phyloP scores from a whole-genome alignment of 2,329 filamentous ascomycete species.

The Thermoascus crustaceus region DNA sequence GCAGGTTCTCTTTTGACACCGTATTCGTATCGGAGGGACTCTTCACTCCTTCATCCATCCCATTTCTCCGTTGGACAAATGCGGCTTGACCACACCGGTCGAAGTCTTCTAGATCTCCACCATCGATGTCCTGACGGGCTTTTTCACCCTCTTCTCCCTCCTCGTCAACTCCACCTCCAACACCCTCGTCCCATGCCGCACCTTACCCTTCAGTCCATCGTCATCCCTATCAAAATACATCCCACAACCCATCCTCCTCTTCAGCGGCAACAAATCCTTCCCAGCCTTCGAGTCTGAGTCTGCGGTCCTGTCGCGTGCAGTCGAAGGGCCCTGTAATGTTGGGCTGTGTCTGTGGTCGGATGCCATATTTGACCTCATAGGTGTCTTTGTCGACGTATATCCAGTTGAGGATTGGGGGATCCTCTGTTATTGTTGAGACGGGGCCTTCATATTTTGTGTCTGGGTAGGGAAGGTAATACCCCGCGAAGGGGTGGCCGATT shows the following conservation, averaged over 20 bases:
- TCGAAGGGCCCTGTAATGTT: constrained; percentile 69
- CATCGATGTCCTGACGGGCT: background rate
- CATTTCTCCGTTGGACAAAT: background rate
- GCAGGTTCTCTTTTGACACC: no score
- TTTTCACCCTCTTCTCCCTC: constrained; percentile 39
- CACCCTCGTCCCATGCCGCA: constrained; percentile 41
- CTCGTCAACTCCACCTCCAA: constrained; percentile 49
- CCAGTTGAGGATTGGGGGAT: constrained; percentile 55
- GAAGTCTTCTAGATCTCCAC: background rate
- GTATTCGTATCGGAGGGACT: no score
- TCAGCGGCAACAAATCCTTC: constrained; percentile 41
- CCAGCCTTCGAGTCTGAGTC: constrained; percentile 38
- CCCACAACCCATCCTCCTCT: constrained; percentile 25
- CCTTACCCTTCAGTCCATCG: constrained; percentile 28
- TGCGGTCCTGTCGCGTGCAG: constrained; percentile 45
- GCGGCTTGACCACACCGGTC: background rate
- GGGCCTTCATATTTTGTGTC: constrained; percentile 44
- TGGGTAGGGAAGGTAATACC: constrained; percentile 50
- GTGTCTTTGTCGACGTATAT: constrained; percentile 51
- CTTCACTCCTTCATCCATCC: no score
- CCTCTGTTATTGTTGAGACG: constrained; percentile 19
- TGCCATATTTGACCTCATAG: constrained; percentile 48
- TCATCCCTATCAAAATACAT: constrained; percentile 22
- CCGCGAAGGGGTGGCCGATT: constrained; percentile 50
- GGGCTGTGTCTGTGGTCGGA: constrained; percentile 55